These are phyloP conservation scores for Tricholoma sp. DNA, from an alignment of 768 basidiomycete genomes.

Conservation along the genomic window DNA sequence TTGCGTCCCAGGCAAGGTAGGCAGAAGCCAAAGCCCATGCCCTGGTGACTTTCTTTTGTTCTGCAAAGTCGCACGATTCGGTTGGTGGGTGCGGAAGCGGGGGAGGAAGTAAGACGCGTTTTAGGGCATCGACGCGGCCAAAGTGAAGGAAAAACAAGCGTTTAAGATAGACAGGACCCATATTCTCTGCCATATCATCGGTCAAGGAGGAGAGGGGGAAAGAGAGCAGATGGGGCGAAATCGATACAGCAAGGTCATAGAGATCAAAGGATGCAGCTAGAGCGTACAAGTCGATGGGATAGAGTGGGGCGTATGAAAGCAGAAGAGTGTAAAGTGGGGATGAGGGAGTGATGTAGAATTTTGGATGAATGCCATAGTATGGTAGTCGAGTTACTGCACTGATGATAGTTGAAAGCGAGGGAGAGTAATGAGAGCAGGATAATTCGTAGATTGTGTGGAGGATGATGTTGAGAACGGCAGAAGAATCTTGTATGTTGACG, in stretches of 20 bases:
- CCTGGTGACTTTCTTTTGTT: slow-evolving; percentile 74
- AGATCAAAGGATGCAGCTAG: slow-evolving; percentile 64
- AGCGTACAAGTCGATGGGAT: slow-evolving; percentile 68
- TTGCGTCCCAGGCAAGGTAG: slow-evolving; percentile 80
- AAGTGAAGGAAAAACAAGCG: slow-evolving; percentile 81
- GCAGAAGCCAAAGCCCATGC: slow-evolving; percentile 82
- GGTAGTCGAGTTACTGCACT: slow-evolving; percentile 51
- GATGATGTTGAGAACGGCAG: slow-evolving; percentile 63
- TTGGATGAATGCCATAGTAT: slow-evolving; percentile 55
- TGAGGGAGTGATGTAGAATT: slow-evolving; percentile 40
- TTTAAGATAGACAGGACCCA: slow-evolving; percentile 75
- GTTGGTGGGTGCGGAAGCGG: slow-evolving; percentile 76
- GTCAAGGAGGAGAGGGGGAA: slow-evolving; percentile 63
- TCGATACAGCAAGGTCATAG: slow-evolving; percentile 67
- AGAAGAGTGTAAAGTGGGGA: slow-evolving; percentile 56
- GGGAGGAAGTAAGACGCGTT: slow-evolving; percentile 69
- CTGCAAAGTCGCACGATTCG: slow-evolving; percentile 57
- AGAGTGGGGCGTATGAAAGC: slow-evolving; percentile 60
- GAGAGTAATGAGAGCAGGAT: slow-evolving; percentile 71
- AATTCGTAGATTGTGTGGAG: slow-evolving; percentile 70
- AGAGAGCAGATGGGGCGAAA: slow-evolving; percentile 70
- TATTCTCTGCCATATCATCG: slow-evolving; percentile 63
- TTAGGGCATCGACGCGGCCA: slow-evolving; percentile 76
- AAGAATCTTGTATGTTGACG: slow-evolving; percentile 55
- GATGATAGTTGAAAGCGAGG: slow-evolving; percentile 53